Evolutionary conservation across 192 early-diverging fungal genomes (phyloP).

Genomic region (Chytriomyces confervae): DNA sequence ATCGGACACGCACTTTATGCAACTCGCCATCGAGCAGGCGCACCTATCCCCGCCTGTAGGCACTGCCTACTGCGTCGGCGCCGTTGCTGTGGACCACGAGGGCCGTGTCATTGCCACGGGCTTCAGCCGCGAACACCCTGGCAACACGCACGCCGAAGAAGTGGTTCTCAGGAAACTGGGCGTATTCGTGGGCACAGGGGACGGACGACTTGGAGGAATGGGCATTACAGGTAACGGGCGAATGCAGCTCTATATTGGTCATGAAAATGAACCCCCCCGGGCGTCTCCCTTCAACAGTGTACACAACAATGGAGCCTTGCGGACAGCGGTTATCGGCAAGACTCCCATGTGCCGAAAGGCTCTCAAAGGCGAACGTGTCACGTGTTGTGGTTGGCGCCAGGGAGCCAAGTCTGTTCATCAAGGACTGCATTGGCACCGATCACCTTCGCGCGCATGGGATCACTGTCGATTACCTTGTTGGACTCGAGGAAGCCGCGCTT

Average conservation of each 20-base stretch:
- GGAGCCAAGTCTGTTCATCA: background rate
- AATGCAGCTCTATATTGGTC: too few relatives aligned
- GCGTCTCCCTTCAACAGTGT: constrained; percentile 53
- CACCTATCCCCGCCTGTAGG: constrained; percentile 74
- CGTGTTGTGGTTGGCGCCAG: constrained; percentile 74
- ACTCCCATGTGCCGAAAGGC: constrained; percentile 72
- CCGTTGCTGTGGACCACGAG: constrained; percentile 62
- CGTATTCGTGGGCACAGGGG: background rate
- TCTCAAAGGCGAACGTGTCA: constrained; percentile 69
- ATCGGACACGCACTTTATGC: constrained; percentile 68
- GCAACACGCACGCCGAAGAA: constrained; percentile 97
- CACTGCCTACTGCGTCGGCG: constrained; percentile 93
- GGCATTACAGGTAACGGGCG: background rate
- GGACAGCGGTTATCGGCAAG: constrained; percentile 74
- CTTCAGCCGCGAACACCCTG: constrained; percentile 90
- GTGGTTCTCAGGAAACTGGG: constrained; percentile 80
- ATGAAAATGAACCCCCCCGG: too few relatives aligned
- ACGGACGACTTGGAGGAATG: constrained; percentile 55
- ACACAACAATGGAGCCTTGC: constrained; percentile 99
- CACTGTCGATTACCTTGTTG: background rate
- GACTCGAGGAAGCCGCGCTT: background rate
- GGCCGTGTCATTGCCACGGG: constrained; percentile 75
- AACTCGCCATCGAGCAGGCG: constrained; percentile 83
- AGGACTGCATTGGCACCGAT: too few relatives aligned
- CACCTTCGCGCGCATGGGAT: too few relatives aligned